Conservation (phyloP, 768 basidiomycete species). For the Auriscalpium microsporum region DNA sequence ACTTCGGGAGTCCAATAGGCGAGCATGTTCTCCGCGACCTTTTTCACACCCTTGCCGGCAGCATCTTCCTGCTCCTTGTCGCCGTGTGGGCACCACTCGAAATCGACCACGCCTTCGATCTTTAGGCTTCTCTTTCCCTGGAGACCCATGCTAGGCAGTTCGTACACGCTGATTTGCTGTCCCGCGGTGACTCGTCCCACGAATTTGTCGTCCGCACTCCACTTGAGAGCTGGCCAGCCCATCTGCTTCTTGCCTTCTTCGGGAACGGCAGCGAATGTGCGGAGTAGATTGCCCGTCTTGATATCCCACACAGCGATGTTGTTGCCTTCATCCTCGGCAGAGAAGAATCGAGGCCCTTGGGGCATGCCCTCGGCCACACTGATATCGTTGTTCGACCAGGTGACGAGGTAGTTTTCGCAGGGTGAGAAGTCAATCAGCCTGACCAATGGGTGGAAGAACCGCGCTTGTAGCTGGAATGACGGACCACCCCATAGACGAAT, state of each 20-base stretch:
- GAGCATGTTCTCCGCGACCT: slow-evolving; percentile 81
- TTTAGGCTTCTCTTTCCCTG: slow-evolving; percentile 96
- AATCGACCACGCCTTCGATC: slow-evolving; percentile 94
- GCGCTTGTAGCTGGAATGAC: slow-evolving; percentile 81
- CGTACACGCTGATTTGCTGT: slow-evolving; percentile 93
- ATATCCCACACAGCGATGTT: slow-evolving; percentile 98
- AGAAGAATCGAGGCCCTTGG: slow-evolving; percentile 80
- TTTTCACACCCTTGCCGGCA: slow-evolving; percentile 45
- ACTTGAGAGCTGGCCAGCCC: slow-evolving; percentile 94
- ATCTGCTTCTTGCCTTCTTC: slow-evolving; percentile 73
- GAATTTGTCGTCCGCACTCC: slow-evolving; percentile 95
- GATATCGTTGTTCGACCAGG: slow-evolving; percentile 94
- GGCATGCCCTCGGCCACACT: slow-evolving; percentile 71
- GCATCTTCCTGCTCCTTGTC: slow-evolving; percentile 79
- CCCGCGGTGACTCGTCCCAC: slow-evolving; percentile 85
- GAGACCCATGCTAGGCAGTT: slow-evolving; percentile 88
- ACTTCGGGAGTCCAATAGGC: slow-evolving; percentile 99
- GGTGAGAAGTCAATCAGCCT: slow-evolving; percentile 97
- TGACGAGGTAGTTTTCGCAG: slow-evolving; percentile 92
- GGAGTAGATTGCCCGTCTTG: slow-evolving; percentile 84
- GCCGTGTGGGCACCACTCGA: slow-evolving; percentile 95
- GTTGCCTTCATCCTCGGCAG: slow-evolving; percentile 93
- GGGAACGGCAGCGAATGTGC: slow-evolving; percentile 74
- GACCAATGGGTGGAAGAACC: slow-evolving; percentile 92
- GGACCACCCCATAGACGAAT: slow-evolving; percentile 93